A percentile compares a stretch with the other conserved stretches of the same genome.
Evolutionary conservation across 768 basidiomycete species (phyloP).

Genomic region (Amanita muscaria): DNA sequence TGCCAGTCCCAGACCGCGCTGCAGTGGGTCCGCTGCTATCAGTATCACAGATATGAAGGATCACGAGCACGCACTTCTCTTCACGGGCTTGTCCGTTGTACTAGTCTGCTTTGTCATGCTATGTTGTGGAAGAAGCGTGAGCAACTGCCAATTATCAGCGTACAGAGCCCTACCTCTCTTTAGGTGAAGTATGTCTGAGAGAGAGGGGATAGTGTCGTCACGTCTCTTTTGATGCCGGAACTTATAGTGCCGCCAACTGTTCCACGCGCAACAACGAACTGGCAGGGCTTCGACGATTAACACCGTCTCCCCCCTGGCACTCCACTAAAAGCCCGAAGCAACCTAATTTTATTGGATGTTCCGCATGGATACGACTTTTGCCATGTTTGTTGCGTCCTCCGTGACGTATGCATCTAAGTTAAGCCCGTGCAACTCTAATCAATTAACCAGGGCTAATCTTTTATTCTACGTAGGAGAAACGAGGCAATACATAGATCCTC

Average conservation of each 20-base stretch:
- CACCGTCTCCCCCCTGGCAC: slow-evolving; percentile 5
- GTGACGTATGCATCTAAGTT: too few species aligned
- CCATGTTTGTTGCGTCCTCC: too few species aligned
- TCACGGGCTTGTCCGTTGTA: slow-evolving; percentile 38
- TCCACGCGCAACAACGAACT: slow-evolving; percentile 28
- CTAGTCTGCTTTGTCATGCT: slow-evolving; percentile 8
- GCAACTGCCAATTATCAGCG: not conserved
- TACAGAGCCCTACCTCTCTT: not conserved
- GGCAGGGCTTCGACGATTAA: slow-evolving; percentile 38
- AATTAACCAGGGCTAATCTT: too few species aligned
- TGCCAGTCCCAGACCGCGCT: slow-evolving; percentile 47
- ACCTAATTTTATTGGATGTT: not conserved
- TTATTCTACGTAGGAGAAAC: too few species aligned
- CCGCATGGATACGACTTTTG: not conserved
- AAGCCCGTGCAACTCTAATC: too few species aligned
- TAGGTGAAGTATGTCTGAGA: slow-evolving; percentile 23
- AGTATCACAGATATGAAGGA: not conserved
- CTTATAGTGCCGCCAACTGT: slow-evolving; percentile 40
- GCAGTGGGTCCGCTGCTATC: slow-evolving; percentile 1
- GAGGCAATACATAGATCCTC: too few species aligned
- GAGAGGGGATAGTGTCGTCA: slow-evolving; percentile 33
- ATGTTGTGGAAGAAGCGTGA: not conserved
- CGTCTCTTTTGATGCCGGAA: slow-evolving; percentile 44
- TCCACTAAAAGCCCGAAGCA: slow-evolving; percentile 1
- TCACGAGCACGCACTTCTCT: slow-evolving; percentile 40